phyloP scores from a whole-genome alignment of 176 grass and related monocot genomes.

The Musa acuminata region DNA sequence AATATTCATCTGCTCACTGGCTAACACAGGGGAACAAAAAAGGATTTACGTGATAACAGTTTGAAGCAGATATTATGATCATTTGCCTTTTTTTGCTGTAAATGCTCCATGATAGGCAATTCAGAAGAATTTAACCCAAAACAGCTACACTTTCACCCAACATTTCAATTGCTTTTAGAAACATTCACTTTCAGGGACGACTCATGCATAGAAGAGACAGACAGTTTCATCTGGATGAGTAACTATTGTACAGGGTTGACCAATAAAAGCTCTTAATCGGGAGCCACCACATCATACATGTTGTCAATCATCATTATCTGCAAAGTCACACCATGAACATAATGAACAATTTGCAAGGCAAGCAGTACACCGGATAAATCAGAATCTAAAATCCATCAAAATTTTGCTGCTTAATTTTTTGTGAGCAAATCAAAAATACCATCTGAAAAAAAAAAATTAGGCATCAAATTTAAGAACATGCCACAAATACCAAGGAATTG shows the following conservation, averaged over 20 bases:
- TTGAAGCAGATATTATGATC: background rate
- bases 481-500: background rate
- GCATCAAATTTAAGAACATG: background rate
- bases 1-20: background rate
- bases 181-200: no score
- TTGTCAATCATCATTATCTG: constrained; percentile 68
- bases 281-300: constrained; percentile 22
- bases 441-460: background rate
- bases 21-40: background rate
- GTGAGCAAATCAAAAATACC: background rate
- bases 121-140: background rate
- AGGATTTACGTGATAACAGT: background rate
- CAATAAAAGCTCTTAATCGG: background rate
- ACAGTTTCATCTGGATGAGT: background rate
- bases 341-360: background rate
- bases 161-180: background rate
- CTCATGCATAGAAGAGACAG: background rate
- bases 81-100: background rate
- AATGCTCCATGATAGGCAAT: background rate
- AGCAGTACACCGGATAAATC: background rate
- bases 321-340: background rate
- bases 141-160: background rate
- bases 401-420: background rate
- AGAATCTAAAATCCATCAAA: background rate
- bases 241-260: background rate